phyloP scores from a whole-genome alignment of 208 protist species.

The Leishmania mexicana region DNA sequence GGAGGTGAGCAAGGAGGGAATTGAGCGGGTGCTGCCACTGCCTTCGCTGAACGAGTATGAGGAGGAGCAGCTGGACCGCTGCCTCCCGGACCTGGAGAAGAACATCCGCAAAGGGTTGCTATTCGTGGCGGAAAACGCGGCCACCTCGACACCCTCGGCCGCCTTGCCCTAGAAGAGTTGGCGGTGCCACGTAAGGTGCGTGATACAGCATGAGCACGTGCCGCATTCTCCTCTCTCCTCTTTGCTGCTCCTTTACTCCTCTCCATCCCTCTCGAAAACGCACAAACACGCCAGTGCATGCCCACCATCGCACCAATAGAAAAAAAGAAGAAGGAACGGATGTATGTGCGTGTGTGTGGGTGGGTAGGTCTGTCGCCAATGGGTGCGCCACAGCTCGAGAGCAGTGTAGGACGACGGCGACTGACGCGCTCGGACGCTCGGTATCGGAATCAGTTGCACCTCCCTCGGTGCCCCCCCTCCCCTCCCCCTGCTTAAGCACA shows the following conservation, averaged over 20 bases:
- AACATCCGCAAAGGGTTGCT: conserved; percentile 90
- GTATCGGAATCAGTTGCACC: background rate
- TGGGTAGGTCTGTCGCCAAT: background rate
- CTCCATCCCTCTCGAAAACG: background rate
- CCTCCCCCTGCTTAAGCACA: background rate
- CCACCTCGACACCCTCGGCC: background rate
- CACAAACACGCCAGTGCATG: background rate
- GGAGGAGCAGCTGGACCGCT: conserved; percentile 73
- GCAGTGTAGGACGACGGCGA: background rate
- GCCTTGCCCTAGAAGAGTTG: background rate
- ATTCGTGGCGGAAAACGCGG: conserved; percentile 30
- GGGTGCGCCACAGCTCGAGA: background rate
- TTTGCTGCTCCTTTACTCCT: background rate
- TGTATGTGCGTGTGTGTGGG: background rate
- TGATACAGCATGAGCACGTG: background rate
- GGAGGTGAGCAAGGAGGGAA: conserved; percentile 76
- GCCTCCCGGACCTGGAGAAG: conserved; percentile 79
- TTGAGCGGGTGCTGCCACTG: conserved; percentile 59
- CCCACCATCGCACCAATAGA: background rate
- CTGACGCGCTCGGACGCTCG: background rate
- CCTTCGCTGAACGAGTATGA: conserved; percentile 63
- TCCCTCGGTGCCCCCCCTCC: background rate
- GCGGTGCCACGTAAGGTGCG: background rate
- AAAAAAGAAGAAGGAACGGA: background rate
- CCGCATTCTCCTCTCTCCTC: background rate